Evolutionary conservation across 2,329 filamentous ascomycete species (phyloP).

Genomic region (Xylariaceae sp.): DNA sequence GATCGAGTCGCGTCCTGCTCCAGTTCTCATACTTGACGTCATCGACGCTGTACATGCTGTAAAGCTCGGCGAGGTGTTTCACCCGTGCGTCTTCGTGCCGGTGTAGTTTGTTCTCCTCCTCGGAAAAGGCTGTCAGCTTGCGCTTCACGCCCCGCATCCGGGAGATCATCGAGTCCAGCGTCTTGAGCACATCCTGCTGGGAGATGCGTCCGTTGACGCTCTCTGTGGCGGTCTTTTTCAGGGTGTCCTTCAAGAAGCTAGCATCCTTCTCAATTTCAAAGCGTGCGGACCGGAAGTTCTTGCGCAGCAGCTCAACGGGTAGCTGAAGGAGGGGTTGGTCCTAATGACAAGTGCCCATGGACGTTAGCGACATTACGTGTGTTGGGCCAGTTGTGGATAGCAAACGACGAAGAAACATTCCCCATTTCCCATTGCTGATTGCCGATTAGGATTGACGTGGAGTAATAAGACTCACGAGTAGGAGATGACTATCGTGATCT

Average conservation of each 20-base stretch:
- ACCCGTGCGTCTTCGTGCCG: slow-evolving; percentile 70
- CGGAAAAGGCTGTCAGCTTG: slow-evolving; percentile 71
- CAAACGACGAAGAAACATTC: neutral
- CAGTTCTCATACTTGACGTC: slow-evolving; percentile 93
- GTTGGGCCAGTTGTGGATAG: neutral
- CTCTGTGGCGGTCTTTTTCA: slow-evolving; percentile 60
- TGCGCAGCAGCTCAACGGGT: slow-evolving; percentile 84
- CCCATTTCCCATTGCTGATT: neutral
- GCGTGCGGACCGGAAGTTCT: slow-evolving; percentile 86
- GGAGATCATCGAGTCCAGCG: slow-evolving; percentile 76
- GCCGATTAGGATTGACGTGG: neutral
- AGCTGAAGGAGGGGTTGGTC: slow-evolving; percentile 92
- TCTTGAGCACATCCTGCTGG: slow-evolving; percentile 67
- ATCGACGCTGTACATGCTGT: slow-evolving; percentile 71
- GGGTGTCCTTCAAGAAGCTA: slow-evolving; percentile 53
- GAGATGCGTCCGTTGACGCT: slow-evolving; percentile 58
- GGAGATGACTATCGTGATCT: slow-evolving; percentile 68
- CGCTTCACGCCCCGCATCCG: slow-evolving; percentile 83
- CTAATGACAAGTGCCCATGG: slow-evolving; percentile 38
- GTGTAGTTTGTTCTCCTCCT: slow-evolving; percentile 74
- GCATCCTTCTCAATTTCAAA: slow-evolving; percentile 69
- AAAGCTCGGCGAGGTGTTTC: slow-evolving; percentile 73
- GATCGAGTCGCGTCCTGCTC: slow-evolving; percentile 74
- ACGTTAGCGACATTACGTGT: slow-evolving; percentile 1
- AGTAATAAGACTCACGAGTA: slow-evolving; percentile 51